Conservation (phyloP, 2,329 filamentous ascomycete genomes). For the Juglanconis oblonga region DNA sequence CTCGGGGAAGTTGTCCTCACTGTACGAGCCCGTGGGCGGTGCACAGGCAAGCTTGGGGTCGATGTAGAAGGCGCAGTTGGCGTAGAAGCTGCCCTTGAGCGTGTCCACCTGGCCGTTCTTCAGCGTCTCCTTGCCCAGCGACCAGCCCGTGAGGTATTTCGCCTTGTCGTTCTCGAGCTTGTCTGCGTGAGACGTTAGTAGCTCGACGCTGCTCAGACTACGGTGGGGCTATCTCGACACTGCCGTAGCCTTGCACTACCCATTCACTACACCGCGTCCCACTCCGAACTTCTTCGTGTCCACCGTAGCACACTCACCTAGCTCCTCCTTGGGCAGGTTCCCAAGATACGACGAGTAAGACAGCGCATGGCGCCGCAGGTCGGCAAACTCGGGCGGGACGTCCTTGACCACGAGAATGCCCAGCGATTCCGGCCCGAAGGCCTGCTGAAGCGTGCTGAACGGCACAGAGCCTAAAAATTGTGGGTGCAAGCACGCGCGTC, state of each 20-base stretch:
- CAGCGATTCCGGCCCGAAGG: slow-evolving; percentile 86
- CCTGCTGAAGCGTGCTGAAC: slow-evolving; percentile 67
- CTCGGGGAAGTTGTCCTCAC: slow-evolving; percentile 68
- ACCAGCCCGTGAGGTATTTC: slow-evolving; percentile 73
- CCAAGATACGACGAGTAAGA: slow-evolving; percentile 89
- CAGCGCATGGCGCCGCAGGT: slow-evolving; percentile 70
- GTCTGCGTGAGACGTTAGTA: slow-evolving; percentile 30
- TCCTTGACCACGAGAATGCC: slow-evolving; percentile 93
- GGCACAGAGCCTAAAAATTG: slow-evolving; percentile 57
- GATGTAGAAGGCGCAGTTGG: slow-evolving; percentile 77
- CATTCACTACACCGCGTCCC: not conserved
- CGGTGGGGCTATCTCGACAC: not conserved
- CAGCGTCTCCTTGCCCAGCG: slow-evolving; percentile 76
- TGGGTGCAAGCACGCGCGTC: slow-evolving; percentile 13
- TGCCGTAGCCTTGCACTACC: not conserved
- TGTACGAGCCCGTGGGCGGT: slow-evolving; percentile 56
- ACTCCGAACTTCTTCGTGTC: not conserved
- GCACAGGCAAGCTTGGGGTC: slow-evolving; percentile 61
- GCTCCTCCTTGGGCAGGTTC: slow-evolving; percentile 67
- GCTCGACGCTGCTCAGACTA: not conserved
- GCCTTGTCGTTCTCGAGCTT: slow-evolving; percentile 58
- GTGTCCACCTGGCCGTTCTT: slow-evolving; percentile 76
- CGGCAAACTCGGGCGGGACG: slow-evolving; percentile 68
- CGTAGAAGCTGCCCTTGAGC: slow-evolving; percentile 80
- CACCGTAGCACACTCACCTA: slow-evolving; percentile 51